Conservation (phyloP, 305 asterid genomes). For the Fraxinus ornus region DNA sequence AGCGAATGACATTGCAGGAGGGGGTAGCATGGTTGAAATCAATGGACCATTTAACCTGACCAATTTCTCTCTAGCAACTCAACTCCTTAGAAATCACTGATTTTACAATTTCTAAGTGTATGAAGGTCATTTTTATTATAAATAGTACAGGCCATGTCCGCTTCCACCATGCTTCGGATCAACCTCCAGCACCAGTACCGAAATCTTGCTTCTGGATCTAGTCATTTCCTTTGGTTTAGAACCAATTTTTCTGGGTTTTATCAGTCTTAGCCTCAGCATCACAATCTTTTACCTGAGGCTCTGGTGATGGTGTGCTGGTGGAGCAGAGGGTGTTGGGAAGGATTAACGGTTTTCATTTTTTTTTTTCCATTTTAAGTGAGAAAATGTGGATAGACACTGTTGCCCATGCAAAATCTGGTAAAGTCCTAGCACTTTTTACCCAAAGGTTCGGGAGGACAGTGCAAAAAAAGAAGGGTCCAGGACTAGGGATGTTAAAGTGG, state of each 20-base stretch:
- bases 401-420: neutral
- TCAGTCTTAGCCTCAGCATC: neutral
- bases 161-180: neutral
- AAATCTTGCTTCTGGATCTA: neutral
- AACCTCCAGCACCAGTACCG: neutral
- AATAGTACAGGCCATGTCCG: neutral
- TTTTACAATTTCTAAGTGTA: too few species aligned
- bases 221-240: neutral
- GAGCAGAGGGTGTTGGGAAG: neutral
- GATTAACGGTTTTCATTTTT: neutral
- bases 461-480: neutral
- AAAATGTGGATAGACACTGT: neutral
- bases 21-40: neutral
- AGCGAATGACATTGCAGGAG: neutral
- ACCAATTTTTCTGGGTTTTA: neutral
- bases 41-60: neutral
- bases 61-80: neutral
- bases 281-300: neutral
- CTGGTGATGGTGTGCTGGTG: neutral
- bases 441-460: neutral
- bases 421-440: neutral
- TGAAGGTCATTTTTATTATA: neutral
- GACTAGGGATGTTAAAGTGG: neutral
- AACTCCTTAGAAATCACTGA: neutral
- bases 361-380: neutral